Conservation (phyloP, 345 rosid species). For the Populus ilicifolia region DNA sequence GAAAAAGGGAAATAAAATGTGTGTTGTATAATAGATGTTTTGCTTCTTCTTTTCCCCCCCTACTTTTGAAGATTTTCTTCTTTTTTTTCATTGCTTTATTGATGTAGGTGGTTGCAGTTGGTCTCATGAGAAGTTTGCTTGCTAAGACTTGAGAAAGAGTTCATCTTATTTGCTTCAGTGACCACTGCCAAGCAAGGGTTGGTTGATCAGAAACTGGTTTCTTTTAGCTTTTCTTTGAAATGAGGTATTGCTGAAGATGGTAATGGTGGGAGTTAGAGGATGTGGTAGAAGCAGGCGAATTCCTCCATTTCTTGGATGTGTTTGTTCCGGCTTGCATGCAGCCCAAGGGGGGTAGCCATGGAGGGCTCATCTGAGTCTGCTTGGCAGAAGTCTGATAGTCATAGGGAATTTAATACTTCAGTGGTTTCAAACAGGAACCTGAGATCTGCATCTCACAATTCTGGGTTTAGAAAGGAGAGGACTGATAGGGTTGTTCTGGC, state of each 20-base stretch:
- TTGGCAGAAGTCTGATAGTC: conserved; percentile 52
- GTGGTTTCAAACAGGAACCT: conserved; percentile 54
- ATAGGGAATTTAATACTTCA: conserved; percentile 54
- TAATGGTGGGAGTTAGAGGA: conserved; percentile 33
- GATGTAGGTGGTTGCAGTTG: conserved; percentile 10
- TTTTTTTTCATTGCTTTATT: conserved; percentile 10
- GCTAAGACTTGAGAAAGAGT: conserved; percentile 8
- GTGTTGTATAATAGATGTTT: background rate
- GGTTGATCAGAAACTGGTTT: conserved; percentile 13
- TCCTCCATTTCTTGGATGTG: conserved; percentile 38
- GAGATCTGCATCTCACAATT: conserved; percentile 34
- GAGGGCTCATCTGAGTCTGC: conserved; percentile 77
- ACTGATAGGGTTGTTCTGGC: conserved; percentile 40
- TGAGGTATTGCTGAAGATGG: conserved; percentile 47
- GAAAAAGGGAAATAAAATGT: background rate
- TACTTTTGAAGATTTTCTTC: conserved; percentile 1
- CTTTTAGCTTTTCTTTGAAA: conserved; percentile 18
- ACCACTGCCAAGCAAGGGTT: conserved; percentile 21
- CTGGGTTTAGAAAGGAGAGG: conserved; percentile 38
- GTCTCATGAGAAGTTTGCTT: conserved; percentile 16
- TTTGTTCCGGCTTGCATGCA: conserved; percentile 26
- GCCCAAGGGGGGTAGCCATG: conserved; percentile 59
- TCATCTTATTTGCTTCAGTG: conserved; percentile 7
- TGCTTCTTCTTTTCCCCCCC: background rate
- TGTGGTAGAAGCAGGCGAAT: conserved; percentile 34